phyloP scores from a whole-genome alignment of 495 filamentous ascomycete genomes.

The Xeromyces bisporus region DNA sequence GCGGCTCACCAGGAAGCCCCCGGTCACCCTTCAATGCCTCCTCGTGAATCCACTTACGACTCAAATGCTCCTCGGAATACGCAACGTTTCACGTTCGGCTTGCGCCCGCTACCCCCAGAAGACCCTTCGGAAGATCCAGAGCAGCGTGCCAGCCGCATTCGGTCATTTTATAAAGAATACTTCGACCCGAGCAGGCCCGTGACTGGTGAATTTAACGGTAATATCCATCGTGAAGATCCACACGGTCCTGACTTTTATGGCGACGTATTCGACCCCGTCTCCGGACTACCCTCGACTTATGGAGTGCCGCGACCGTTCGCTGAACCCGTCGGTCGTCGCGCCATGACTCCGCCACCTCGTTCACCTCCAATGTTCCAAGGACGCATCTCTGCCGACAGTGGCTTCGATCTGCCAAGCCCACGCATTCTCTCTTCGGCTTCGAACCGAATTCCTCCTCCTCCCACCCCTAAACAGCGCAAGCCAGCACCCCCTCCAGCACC shows the following conservation, averaged over 20 bases:
- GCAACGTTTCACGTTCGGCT: slow-evolving; percentile 66
- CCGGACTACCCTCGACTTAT: slow-evolving; percentile 58
- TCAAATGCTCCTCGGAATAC: slow-evolving; percentile 42
- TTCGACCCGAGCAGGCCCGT: slow-evolving; percentile 70
- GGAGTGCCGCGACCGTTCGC: slow-evolving; percentile 50
- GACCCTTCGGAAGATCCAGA: slow-evolving; percentile 78
- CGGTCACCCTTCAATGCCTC: slow-evolving; percentile 4
- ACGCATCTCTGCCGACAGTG: slow-evolving; percentile 23
- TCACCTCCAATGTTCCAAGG: slow-evolving; percentile 57
- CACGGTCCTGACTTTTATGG: slow-evolving; percentile 46
- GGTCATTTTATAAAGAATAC: slow-evolving; percentile 98
- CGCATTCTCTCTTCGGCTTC: slow-evolving; percentile 57
- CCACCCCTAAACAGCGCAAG: slow-evolving; percentile 36
- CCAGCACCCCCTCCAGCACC: slow-evolving; percentile 56
- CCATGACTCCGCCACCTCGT: slow-evolving; percentile 90
- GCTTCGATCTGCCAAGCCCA: slow-evolving; percentile 30
- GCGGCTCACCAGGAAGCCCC: slow-evolving; percentile 2
- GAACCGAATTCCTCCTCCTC: slow-evolving; percentile 32
- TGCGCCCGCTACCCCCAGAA: slow-evolving; percentile 84
- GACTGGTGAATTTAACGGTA: slow-evolving; percentile 35
- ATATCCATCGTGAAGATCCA: slow-evolving; percentile 60
- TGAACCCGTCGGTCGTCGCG: slow-evolving; percentile 68
- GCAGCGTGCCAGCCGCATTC: slow-evolving; percentile 84
- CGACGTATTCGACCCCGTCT: slow-evolving; percentile 53
- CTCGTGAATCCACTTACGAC: slow-evolving; percentile 11